Conservation (phyloP, 192 early-diverging fungal species). For the Backusella australiensis region DNA sequence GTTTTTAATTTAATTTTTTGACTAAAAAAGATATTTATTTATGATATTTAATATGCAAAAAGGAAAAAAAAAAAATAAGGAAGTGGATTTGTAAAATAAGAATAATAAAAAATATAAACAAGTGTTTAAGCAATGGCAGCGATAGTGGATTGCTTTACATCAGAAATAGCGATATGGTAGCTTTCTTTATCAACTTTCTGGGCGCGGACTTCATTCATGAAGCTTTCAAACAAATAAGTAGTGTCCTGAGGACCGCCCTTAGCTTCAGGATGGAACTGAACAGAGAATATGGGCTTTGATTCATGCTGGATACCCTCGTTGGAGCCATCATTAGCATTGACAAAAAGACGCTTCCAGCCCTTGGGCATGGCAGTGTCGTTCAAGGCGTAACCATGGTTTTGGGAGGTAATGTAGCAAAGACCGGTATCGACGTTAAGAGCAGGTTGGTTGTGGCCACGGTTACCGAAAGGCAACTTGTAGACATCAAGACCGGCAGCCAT, state of each 20-base stretch:
- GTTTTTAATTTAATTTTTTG: neutral
- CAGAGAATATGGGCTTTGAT: constrained; percentile 70
- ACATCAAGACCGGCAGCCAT: constrained; percentile 83
- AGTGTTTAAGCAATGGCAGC: constrained; percentile 9
- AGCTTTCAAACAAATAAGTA: constrained; percentile 83
- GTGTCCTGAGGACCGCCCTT: constrained; percentile 92
- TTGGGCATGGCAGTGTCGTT: constrained; percentile 63
- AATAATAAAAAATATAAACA: neutral
- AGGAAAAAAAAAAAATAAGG: neutral
- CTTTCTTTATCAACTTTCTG: constrained; percentile 36
- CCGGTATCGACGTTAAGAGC: constrained; percentile 74
- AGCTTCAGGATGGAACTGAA: constrained; percentile 97
- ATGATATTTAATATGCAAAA: neutral
- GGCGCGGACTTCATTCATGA: constrained; percentile 66
- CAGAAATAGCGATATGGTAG: neutral
- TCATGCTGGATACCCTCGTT: constrained; percentile 91
- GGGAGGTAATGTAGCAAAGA: constrained; percentile 89
- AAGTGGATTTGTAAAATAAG: neutral
- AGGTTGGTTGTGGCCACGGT: constrained; percentile 97
- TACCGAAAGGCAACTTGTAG: constrained; percentile 92
- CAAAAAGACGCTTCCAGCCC: constrained; percentile 85
- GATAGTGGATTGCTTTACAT: constrained; percentile 12
- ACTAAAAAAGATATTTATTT: neutral
- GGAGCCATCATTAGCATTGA: constrained; percentile 94
- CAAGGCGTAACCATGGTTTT: constrained; percentile 92